Evolutionary conservation across 352 stramenopile species (phyloP).

Genomic region (Phytophthora pini): DNA sequence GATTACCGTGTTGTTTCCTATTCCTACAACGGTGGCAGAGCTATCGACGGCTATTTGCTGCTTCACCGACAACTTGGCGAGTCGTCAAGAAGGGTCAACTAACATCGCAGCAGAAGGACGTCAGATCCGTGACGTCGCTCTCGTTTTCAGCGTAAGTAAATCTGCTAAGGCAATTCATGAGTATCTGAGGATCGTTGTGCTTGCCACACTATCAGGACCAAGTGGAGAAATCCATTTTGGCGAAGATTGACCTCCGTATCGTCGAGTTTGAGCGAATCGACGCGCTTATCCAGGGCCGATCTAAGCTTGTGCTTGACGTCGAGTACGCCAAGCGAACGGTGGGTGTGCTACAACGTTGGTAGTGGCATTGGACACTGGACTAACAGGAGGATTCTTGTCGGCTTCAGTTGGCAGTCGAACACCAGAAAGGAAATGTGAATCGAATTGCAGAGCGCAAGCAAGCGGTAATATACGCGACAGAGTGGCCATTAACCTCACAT

Average conservation of each 20-base stretch:
- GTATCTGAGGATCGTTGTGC: not conserved
- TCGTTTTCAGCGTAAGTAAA: slow-evolving; percentile 35
- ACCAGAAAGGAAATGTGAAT: slow-evolving; percentile 69
- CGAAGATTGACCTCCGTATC: slow-evolving; percentile 51
- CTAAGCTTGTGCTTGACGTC: slow-evolving; percentile 65
- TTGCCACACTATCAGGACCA: slow-evolving; percentile 39
- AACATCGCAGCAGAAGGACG: slow-evolving; percentile 20
- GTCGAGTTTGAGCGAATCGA: slow-evolving; percentile 44
- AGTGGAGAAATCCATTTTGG: slow-evolving; percentile 45
- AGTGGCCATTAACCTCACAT: no score
- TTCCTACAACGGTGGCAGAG: slow-evolving; percentile 18
- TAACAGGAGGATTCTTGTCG: not conserved
- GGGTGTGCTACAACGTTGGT: not conserved
- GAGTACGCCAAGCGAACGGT: slow-evolving; percentile 80
- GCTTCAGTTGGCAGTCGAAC: slow-evolving; percentile 52
- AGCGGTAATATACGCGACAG: slow-evolving; percentile 30
- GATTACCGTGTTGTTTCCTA: not conserved
- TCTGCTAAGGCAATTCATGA: not conserved
- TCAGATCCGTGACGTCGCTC: slow-evolving; percentile 28
- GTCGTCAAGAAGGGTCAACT: slow-evolving; percentile 19
- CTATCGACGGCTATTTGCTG: slow-evolving; percentile 39
- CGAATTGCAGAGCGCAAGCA: slow-evolving; percentile 63
- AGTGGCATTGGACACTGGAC: not conserved
- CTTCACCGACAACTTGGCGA: slow-evolving; percentile 30
- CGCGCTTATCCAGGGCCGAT: slow-evolving; percentile 48